A percentile compares a stretch with the other conserved stretches of the same genome.
Evolutionary conservation across 768 basidiomycete genomes (phyloP).

Genomic region (Suillus subaureus): DNA sequence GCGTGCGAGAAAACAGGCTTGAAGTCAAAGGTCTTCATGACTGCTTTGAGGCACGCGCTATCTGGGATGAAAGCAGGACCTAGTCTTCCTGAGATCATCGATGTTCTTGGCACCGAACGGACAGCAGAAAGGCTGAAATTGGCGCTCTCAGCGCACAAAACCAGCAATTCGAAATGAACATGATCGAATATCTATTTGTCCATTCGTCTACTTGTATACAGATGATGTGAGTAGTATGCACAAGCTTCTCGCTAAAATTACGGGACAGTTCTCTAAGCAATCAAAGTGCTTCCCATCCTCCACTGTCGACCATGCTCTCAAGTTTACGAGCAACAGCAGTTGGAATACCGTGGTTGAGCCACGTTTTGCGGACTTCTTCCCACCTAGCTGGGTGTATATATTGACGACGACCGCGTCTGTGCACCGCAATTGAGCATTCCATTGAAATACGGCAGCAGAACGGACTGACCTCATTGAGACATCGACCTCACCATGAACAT

Average conservation of each 20-base stretch:
- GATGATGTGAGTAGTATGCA: slow-evolving; percentile 1
- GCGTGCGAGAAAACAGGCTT: slow-evolving; percentile 43
- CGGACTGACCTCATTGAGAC: slow-evolving; percentile 78
- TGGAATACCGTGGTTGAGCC: slow-evolving; percentile 90
- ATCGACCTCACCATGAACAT: slow-evolving; percentile 93
- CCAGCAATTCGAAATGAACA: neutral
- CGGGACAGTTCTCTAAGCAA: neutral
- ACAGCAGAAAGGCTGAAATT: slow-evolving; percentile 20
- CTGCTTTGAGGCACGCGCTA: slow-evolving; percentile 71
- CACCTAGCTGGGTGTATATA: slow-evolving; percentile 82
- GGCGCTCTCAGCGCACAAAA: slow-evolving; percentile 10
- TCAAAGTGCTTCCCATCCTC: slow-evolving; percentile 91
- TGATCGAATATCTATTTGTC: neutral
- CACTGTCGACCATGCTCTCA: slow-evolving; percentile 83
- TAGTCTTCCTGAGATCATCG: slow-evolving; percentile 41
- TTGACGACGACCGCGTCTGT: slow-evolving; percentile 85
- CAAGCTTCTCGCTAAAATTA: neutral
- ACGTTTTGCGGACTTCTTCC: slow-evolving; percentile 90
- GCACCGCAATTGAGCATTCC: neutral
- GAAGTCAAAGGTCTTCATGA: slow-evolving; percentile 63
- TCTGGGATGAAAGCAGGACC: slow-evolving; percentile 74
- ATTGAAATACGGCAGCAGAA: neutral
- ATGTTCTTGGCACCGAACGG: slow-evolving; percentile 38
- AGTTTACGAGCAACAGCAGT: slow-evolving; percentile 87
- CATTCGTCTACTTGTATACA: neutral